phyloP scores from a whole-genome alignment of 495 filamentous ascomycete genomes.

The Penicillium turbatum region DNA sequence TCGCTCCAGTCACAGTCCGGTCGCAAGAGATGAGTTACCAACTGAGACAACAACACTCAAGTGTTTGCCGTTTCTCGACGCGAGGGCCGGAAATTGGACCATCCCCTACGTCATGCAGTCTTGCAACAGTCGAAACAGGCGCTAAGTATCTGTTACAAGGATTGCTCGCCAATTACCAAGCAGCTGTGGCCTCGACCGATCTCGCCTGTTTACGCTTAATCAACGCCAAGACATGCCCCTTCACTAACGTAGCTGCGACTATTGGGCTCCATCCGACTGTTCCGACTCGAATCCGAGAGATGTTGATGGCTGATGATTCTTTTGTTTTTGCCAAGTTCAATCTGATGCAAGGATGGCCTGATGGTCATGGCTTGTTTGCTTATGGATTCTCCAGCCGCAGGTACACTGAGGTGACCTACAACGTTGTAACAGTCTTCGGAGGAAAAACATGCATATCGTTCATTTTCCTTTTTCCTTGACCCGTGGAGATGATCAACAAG shows the following conservation, averaged over 20 bases:
- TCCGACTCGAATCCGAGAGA: neutral
- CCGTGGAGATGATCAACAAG: neutral
- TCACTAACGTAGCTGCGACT: too few relatives aligned
- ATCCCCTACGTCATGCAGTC: neutral
- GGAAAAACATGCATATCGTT: neutral
- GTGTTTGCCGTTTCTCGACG: neutral
- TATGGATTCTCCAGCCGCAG: neutral
- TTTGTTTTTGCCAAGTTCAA: neutral
- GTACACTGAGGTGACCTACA: neutral
- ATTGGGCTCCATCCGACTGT: neutral
- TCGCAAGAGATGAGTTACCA: neutral
- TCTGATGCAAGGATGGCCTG: neutral
- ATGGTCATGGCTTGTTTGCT: neutral
- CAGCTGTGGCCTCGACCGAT: constrained; percentile 18
- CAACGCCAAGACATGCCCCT: constrained; percentile 1
- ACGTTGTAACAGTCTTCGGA: neutral
- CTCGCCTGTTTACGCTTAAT: constrained; percentile 7
- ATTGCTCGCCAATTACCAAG: constrained; percentile 21
- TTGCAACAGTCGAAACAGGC: constrained; percentile 1
- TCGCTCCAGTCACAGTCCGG: too few relatives aligned
- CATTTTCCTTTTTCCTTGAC: neutral
- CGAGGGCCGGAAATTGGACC: neutral
- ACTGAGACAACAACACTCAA: neutral
- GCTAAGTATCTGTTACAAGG: neutral
- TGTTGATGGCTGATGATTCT: too few relatives aligned